Base-by-base conservation (phyloP, 805 yeast genomes). In the Candida dendrica region DNA sequence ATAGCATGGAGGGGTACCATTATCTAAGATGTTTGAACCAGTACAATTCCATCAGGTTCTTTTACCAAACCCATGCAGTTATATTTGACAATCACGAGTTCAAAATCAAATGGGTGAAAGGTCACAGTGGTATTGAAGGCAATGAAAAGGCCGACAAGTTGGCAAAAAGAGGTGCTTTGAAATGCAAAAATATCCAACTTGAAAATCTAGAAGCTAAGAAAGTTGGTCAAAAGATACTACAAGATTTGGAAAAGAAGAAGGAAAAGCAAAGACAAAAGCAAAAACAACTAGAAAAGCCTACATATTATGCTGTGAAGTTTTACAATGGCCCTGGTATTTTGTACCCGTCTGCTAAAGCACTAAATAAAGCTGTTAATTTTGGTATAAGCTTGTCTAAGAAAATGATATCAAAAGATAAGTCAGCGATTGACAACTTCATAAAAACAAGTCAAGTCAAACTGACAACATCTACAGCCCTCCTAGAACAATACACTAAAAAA, bases 131-230 rank as follows among this genome's bases (percentile, higher is more conserved):
- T 1, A 61, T 65, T 31, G 58, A 53, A 11, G 96, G 96, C 0
- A 90, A 89, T 55, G 88, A 79, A 46, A 66, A 57, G 53, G 96
- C 96, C 0, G 96, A 89, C 56, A 55, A 54, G 38, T 64, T 89
- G 38, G 96, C 96, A 3, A 81, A 72, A 43, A 40, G 49, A n/a
- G 93, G 85, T 9, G 81, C 81, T 19, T 19, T 34, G 19, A 19
- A 19, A 24, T 19, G n/a, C 13, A 27, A 27, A 27, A 27, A 4
- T 10, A 11, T 13, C n/a, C 30, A 27, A 8, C n/a, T 27, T 11
- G n/a, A 11, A 27, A 13, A 11, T 4, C 30, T 6, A 22, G 24
- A 22, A 22, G 24, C 24, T 22, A 22, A 6, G 24, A 22, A 22
- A 22, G 24, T 8, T n/a, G n/a, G n/a, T n/a, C n/a, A n/a, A n/a